Percentiles rank a stretch among this genome's conserved stretches.
Evolutionary conservation across 257 asterid species (phyloP).

Genomic region (Jaltomata sinuosa): DNA sequence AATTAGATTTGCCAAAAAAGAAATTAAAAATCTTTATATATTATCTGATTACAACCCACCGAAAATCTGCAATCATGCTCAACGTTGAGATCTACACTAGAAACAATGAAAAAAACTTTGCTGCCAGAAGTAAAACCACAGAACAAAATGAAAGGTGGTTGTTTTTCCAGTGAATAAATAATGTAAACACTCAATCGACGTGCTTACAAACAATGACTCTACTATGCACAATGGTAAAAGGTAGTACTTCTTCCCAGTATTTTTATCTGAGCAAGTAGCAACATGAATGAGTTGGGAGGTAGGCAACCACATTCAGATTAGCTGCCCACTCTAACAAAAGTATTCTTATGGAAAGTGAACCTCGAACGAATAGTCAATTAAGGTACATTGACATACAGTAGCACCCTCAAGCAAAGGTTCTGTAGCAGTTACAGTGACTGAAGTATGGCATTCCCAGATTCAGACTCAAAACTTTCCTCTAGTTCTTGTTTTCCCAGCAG

Average conservation of each 20-base stretch:
- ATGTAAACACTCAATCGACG: background rate
- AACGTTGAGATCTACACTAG: no score
- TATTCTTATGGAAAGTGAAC: background rate
- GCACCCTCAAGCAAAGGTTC: background rate
- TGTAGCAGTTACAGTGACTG: constrained; percentile 3
- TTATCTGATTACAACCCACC: no score
- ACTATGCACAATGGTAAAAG: background rate
- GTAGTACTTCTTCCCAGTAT: background rate
- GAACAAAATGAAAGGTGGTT: background rate
- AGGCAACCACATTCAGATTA: background rate
- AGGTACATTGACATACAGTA: background rate
- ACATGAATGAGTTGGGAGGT: background rate
- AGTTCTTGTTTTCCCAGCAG: constrained; percentile 39
- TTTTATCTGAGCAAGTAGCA: background rate
- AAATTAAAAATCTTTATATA: no score
- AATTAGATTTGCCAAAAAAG: no score
- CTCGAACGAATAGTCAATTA: background rate
- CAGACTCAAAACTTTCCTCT: constrained; percentile 16
- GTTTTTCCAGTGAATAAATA: background rate
- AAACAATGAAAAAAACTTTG: background rate
- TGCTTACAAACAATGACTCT: background rate
- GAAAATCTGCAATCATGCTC: no score
- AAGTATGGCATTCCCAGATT: background rate
- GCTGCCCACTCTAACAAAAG: background rate
- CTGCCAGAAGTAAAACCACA: background rate